A percentile compares a stretch with the other conserved stretches of the same genome.
Conservation (phyloP, 148 eudicot genomes). For the Rhododendron vialii region DNA sequence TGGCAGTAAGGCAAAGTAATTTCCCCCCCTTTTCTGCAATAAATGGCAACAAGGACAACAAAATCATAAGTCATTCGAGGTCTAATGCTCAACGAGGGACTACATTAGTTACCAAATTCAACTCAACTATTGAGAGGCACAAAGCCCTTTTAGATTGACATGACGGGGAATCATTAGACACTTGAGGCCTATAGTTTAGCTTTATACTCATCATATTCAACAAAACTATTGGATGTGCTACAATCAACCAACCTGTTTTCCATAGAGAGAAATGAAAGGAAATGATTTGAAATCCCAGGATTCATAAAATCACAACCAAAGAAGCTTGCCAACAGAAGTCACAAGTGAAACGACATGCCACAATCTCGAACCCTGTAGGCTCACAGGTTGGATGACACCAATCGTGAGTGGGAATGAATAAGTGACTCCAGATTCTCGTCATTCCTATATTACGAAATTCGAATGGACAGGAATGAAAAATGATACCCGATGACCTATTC, state of each 20-base stretch:
- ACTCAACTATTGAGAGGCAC: not conserved
- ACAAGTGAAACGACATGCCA: not conserved
- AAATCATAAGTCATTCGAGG: not conserved
- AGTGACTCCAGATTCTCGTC: not conserved
- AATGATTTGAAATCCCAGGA: not conserved
- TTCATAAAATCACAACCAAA: not conserved
- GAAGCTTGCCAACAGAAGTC: not conserved
- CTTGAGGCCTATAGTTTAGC: not conserved
- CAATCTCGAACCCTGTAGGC: not conserved
- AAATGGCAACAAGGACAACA: not conserved
- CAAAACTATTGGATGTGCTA: not conserved
- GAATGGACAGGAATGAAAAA: not conserved
- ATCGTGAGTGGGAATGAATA: not conserved
- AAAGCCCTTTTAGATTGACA: not conserved
- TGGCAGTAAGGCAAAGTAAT: not conserved
- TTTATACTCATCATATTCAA: no score
- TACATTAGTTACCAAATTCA: not conserved
- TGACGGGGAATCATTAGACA: not conserved
- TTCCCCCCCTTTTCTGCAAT: not conserved
- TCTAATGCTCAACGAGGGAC: not conserved
- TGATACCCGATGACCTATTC: not conserved
- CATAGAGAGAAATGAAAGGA: not conserved
- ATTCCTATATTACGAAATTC: not conserved
- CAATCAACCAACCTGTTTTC: not conserved
- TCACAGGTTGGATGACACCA: not conserved